Percentiles rank a stretch among this genome's conserved stretches.
These are phyloP conservation scores for Podaxis sp. DNA, from an alignment of 768 basidiomycete genomes.

Conservation along the genomic window DNA sequence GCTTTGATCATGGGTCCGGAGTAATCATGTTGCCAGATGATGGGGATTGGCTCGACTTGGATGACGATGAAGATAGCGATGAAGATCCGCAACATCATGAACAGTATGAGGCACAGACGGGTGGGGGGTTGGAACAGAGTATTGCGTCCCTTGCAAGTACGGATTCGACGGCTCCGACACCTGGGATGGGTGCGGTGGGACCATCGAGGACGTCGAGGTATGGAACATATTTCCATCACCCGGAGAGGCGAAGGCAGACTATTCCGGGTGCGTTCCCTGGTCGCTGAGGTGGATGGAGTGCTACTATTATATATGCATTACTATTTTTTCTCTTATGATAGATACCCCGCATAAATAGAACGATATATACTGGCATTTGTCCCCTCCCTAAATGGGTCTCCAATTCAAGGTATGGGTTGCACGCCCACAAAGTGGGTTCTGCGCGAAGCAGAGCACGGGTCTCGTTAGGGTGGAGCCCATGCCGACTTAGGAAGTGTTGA, in stretches of 20 bases:
- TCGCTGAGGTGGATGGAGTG: conserved; percentile 4
- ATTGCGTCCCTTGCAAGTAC: conserved; percentile 27
- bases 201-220: conserved; percentile 56
- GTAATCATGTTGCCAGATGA: conserved; percentile 87
- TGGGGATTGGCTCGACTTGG: conserved; percentile 58
- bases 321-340: background rate
- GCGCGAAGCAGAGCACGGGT: no score
- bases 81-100: conserved; percentile 30
- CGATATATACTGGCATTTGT: no score
- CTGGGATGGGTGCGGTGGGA: conserved; percentile 20
- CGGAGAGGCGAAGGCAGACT: conserved; percentile 59
- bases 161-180: conserved; percentile 13
- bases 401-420: no score
- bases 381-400: no score
- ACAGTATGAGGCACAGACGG: background rate
- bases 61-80: conserved; percentile 42
- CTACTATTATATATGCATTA: background rate
- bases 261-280: conserved; percentile 64
- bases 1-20: conserved; percentile 84
- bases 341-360: background rate
- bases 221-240: conserved; percentile 85
- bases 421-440: no score
- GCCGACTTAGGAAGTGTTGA: no score
- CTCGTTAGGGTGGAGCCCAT: no score
- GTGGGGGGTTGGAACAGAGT: conserved; percentile 26